Evolutionary conservation across 148 eudicot genomes (phyloP).

Genomic region (Chenopodium quinoa): DNA sequence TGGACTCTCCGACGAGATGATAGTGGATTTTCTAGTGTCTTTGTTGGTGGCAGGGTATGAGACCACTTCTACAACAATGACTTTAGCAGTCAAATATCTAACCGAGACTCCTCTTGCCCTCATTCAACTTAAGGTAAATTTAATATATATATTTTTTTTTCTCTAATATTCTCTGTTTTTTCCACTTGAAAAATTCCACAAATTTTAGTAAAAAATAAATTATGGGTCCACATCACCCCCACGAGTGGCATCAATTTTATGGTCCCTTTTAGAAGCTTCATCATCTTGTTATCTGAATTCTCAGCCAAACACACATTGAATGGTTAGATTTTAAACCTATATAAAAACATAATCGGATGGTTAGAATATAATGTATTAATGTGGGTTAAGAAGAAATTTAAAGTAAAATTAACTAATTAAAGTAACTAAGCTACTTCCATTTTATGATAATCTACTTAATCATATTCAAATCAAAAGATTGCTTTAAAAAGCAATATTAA

Average conservation of each 20-base stretch:
- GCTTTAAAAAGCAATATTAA: too few species aligned
- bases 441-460: neutral
- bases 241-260: constrained; percentile 30
- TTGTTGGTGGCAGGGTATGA: constrained; percentile 92
- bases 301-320: constrained; percentile 47
- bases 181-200: constrained; percentile 8
- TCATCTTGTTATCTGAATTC: constrained; percentile 39
- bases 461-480: too few species aligned
- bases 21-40: constrained; percentile 82
- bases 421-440: neutral
- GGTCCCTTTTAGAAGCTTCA: constrained; percentile 28
- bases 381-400: neutral
- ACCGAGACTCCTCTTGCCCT: constrained; percentile 87
- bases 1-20: constrained; percentile 80
- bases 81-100: constrained; percentile 81
- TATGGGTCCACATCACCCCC: constrained; percentile 34
- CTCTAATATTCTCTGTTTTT: neutral
- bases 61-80: constrained; percentile 91
- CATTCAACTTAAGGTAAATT: constrained; percentile 65
- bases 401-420: neutral
- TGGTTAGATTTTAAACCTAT: constrained; percentile 27
- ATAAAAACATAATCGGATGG: constrained; percentile 8
- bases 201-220: neutral
- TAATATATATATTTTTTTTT: neutral
- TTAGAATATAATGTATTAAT: neutral